Conservation (phyloP, 176 grass and related monocot species). For the Elaeis guineensis region DNA sequence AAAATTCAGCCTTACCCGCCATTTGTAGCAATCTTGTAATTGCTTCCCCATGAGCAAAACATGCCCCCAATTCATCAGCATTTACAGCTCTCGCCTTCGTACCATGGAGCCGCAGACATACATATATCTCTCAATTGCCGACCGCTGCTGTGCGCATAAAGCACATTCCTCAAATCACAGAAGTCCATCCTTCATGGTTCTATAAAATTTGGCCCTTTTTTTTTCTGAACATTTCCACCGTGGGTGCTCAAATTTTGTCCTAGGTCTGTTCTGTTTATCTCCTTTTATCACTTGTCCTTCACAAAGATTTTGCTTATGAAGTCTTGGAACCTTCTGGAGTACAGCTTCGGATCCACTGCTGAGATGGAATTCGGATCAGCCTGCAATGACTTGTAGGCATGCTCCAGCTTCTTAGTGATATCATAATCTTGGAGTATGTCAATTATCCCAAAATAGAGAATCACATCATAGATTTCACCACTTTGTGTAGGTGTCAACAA, state of each 20-base stretch:
- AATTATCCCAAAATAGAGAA: conserved; percentile 93
- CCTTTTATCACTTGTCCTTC: conserved; percentile 25
- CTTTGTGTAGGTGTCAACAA: conserved; percentile 49
- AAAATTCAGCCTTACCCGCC: conserved; percentile 12
- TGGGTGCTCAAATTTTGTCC: too few relatives aligned
- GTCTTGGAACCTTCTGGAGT: conserved; percentile 91
- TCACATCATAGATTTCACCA: conserved; percentile 50
- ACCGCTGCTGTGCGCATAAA: too few relatives aligned
- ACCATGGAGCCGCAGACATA: too few relatives aligned
- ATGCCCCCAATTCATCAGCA: background rate
- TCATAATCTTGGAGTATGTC: conserved; percentile 51
- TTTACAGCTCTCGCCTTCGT: background rate
- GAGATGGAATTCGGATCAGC: conserved; percentile 87
- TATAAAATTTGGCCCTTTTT: too few relatives aligned
- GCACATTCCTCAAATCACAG: too few relatives aligned
- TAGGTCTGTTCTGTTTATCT: too few relatives aligned
- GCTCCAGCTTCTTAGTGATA: conserved; percentile 64
- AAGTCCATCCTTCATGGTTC: too few relatives aligned
- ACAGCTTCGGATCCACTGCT: conserved; percentile 80
- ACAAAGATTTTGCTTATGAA: conserved; percentile 88
- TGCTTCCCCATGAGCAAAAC: background rate
- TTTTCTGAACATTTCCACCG: too few relatives aligned
- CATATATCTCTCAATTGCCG: too few relatives aligned
- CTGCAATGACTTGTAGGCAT: conserved; percentile 79
- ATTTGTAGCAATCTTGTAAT: background rate